Conservation (phyloP, 495 filamentous ascomycete genomes). For the Hypoxylon fragiforme region DNA sequence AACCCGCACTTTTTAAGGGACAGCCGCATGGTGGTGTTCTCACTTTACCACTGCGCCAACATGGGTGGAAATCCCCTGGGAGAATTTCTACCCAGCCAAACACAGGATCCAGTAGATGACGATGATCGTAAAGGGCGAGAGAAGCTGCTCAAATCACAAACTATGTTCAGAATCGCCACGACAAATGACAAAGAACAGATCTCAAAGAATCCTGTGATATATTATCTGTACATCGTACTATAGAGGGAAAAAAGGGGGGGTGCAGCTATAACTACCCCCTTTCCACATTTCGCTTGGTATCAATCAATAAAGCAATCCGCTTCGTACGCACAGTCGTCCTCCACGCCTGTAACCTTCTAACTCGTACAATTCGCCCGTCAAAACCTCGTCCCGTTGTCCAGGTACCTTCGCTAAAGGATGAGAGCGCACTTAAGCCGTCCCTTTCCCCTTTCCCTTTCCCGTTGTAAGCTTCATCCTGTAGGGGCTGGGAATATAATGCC, state of each 20-base stretch:
- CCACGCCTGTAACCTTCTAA: background rate
- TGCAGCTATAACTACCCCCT: too few relatives aligned
- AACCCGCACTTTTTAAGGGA: too few relatives aligned
- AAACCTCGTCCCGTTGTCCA: constrained; percentile 6
- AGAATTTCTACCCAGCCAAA: too few relatives aligned
- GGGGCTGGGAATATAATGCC: constrained; percentile 9
- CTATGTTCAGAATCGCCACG: too few relatives aligned
- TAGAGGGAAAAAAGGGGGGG: background rate
- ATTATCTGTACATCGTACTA: constrained; percentile 6
- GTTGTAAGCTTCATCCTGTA: background rate
- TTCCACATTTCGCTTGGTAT: constrained; percentile 17
- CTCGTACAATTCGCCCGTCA: constrained; percentile 1
- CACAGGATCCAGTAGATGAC: too few relatives aligned
- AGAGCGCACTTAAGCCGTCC: background rate
- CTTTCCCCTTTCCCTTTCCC: background rate
- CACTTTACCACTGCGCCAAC: too few relatives aligned
- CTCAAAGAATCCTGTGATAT: constrained; percentile 16
- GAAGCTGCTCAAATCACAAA: too few relatives aligned
- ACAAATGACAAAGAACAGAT: constrained; percentile 2
- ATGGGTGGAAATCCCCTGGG: too few relatives aligned
- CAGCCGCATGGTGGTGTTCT: too few relatives aligned
- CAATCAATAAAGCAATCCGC: constrained; percentile 12
- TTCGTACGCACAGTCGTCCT: background rate
- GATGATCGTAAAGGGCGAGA: too few relatives aligned
- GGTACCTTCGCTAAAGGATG: constrained; percentile 1